Evolutionary conservation across 768 basidiomycete species (phyloP), one percentile per base, ranked within the genome.

Genomic region (Leccinum incarnatum): DNA sequence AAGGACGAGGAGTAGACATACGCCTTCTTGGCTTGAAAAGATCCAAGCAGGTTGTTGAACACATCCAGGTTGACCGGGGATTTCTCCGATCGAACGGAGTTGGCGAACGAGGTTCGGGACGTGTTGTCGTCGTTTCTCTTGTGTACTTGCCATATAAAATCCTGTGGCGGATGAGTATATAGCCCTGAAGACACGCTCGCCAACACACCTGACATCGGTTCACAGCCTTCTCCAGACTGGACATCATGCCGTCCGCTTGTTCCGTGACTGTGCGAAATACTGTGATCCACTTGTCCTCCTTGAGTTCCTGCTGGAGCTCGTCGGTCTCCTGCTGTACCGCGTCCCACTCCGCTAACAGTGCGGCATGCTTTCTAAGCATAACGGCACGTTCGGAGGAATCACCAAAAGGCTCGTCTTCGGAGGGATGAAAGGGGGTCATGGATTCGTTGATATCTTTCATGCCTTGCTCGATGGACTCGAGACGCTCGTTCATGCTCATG

Each of bases 161-260:
- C 91, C 91, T 91, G 68, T 2, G 53, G 36, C 60, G 29, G 45
- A 55, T 62, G 42, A 58, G 62, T 29, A 27, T 34, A 54, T 15
- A 23, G 25, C 2, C 2, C 11, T 15, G 4, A 12, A 17, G 29
- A 47, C 23, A n/a, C 40, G 11, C 27, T 51, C 21, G 4, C 51
- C 70, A 50, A 57, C 86, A 62, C 66, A 93, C 93, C 78, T 92
- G 89, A 77, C 93, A 95, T 63, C 91, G 85, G 67, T 86, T 87
- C 47, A 96, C 86, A 9, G 91, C 93, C 73, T 96, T 98, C 76
- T 98, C 93, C 64, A 99, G 76, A 67, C 91, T 92, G 29, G 85
- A 85, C 93, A 98, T 96, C 96, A 98, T 97, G 25, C 93, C 93
- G 70, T 95, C 93, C 46, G 96, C 95, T 72, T 98, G 95, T 67